phyloP scores from a whole-genome alignment of 345 rosid genomes.

The Pugionium cornutum region DNA sequence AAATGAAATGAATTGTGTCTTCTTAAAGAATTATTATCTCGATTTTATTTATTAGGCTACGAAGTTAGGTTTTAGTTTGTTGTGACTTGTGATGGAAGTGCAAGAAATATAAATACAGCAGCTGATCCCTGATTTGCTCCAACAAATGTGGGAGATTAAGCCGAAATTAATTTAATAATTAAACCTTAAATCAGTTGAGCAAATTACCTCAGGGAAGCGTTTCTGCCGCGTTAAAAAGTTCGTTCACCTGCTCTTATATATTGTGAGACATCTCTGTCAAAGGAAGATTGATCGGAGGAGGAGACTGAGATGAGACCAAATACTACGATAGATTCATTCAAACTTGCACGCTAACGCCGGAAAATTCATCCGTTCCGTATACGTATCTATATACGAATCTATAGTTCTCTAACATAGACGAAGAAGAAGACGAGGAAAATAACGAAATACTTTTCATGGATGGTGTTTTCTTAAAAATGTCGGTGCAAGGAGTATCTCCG shows the following conservation, averaged over 20 bases:
- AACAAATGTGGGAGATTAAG: slow-evolving; percentile 30
- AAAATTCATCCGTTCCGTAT: background rate
- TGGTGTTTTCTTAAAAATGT: slow-evolving; percentile 52
- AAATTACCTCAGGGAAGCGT: too few relatives aligned
- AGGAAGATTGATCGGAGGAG: slow-evolving; percentile 33
- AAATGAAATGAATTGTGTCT: too few relatives aligned
- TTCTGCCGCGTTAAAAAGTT: slow-evolving; percentile 5
- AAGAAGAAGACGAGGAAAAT: slow-evolving; percentile 11
- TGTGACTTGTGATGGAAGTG: background rate
- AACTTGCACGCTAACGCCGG: slow-evolving; percentile 51
- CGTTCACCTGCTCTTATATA: slow-evolving; percentile 29
- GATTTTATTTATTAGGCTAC: slow-evolving; percentile 4
- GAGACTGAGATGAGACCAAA: slow-evolving; percentile 29
- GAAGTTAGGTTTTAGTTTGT: slow-evolving; percentile 9
- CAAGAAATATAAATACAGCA: slow-evolving; percentile 4
- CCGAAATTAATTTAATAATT: background rate
- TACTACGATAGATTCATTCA: slow-evolving; percentile 32
- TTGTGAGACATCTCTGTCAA: slow-evolving; percentile 25
- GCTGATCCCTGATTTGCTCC: slow-evolving; percentile 1
- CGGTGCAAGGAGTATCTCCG: slow-evolving; percentile 54
- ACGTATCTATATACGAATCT: slow-evolving; percentile 24
- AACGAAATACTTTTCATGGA: slow-evolving; percentile 44
- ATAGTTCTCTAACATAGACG: background rate
- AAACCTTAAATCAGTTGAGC: background rate
- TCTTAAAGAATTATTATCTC: too few relatives aligned